These are phyloP conservation scores for Metrosideros polymorpha DNA, from an alignment of 441 rosid genomes.

Conservation along the genomic window DNA sequence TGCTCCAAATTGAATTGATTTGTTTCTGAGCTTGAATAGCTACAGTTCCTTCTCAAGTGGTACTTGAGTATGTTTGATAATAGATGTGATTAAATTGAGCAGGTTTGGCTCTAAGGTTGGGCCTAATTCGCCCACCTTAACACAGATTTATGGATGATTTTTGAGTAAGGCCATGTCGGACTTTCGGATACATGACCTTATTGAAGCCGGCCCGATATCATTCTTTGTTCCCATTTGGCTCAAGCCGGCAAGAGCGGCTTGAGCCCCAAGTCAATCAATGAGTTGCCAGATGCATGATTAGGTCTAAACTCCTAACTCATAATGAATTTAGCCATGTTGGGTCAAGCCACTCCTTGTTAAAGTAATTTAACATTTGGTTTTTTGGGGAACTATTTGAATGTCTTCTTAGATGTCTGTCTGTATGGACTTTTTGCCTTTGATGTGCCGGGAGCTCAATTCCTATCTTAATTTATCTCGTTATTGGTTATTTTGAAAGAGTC, in stretches of 20 bases:
- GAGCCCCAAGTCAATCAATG: neutral
- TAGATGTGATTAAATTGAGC: neutral
- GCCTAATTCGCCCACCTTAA: neutral
- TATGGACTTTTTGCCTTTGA: fast-evolving
- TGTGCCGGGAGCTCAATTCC: fast-evolving
- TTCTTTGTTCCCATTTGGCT: neutral
- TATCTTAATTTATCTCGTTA: neutral
- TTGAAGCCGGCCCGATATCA: neutral
- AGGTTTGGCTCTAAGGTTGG: neutral
- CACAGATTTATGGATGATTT: no score
- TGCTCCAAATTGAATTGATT: neutral
- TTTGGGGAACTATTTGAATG: neutral
- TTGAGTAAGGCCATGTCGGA: neutral
- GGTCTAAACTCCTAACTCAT: neutral
- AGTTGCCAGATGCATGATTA: neutral
- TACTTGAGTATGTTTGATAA: neutral
- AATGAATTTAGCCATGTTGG: neutral
- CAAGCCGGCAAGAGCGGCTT: neutral
- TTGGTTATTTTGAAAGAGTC: neutral
- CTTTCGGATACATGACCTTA: neutral
- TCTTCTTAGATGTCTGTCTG: fast-evolving
- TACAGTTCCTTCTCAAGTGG: neutral
- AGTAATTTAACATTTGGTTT: neutral
- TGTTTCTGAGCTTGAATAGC: neutral
- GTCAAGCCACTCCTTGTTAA: neutral